Base-by-base conservation (phyloP, 2,329 filamentous ascomycete genomes). In the Exophiala oligosperma region DNA sequence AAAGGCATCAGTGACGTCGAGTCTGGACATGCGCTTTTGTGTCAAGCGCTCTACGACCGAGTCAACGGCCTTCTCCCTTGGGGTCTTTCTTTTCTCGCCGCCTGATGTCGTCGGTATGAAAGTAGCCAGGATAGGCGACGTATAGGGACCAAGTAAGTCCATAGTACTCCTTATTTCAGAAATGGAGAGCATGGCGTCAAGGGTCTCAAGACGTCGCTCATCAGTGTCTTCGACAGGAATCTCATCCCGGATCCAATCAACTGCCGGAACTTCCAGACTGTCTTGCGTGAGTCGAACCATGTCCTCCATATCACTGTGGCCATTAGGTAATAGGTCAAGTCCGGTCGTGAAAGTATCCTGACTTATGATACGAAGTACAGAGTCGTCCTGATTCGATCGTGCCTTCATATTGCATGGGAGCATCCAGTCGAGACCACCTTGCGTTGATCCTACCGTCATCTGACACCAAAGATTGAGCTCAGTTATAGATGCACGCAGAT, bases 381-480 rank as follows among this genome's bases (percentile, higher is more conserved):
- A 80, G 1, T 89, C 87, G 46, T 86, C 72, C 52, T 83, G 77
- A 43, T 86, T 72, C 52, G 83, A 77, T 66, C 93, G 87, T 2
- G 87, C 68, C 67, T 93, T 89, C 24, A 80, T 80, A 0, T 89
- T 89, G 46, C 81, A 83, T 7, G 90, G 89, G 87, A 93, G 56
- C 88, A 96, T 90, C 93, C 95, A 99, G 67, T 93, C 90, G 46
- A 96, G 83, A 0, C 94, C 93, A 21, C 90, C 89, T 66, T 89
- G 89, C n/a, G 85, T 80, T 70, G 96, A 94, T 4, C 94, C 95
- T 8, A 99, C 85, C 0, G 89, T 91, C 74, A 97, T 92, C 71
- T 99, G 94, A 71, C 95, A 99, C 93, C 93, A 99, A 70, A 95
- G 94, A 70, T 96, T 88, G 28, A 99, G 81, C 61, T 97, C 92